Base-by-base conservation (phyloP, 495 filamentous ascomycete genomes). In the Daldinia childiae region DNA sequence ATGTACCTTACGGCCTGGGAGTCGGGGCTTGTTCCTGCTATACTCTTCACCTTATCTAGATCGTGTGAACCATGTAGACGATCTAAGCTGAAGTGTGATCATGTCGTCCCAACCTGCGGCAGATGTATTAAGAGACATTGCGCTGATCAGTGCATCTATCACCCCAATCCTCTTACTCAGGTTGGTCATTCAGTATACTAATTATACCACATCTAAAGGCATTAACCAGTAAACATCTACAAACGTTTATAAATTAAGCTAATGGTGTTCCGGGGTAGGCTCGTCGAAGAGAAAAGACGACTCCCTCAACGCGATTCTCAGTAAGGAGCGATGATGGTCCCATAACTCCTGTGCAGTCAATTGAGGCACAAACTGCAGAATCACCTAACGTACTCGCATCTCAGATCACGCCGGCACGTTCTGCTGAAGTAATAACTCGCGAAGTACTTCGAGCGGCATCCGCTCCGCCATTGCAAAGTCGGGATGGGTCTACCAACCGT, bases 51-150 rank as follows among this genome's bases (percentile, higher is more conserved):
- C 12, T 57, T 30, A 43, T 58, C 36, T 60, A 74, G 66, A 74
- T 69, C 71, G 5, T 69, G 71, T 74, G 73, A 66, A 62, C 73
- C 66, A 67, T 74, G 70, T 69, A 74, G 75, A 76, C 67, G 70
- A 55, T 73, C 69, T 61, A 79, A 79, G 62, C 62, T 79, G 19
- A 74, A 69, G 43, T 79, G 77, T 64, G 77, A 79, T 61, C 77
- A 79, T 71, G 73, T 75, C 45, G 66, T 77, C n/a, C 77, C 77
- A 26, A 58, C 62, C 30, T 79, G 77, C 56, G 69, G 73, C 30
- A 72, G 77, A 29, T 79, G 77, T 55, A 63, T 79, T 17, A 74
- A 60, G 61, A 69, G 75, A 50, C 70, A 68, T 64, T 77, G 77
- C 41, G 63, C 32, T 8, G 77, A 79, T 17, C 73, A 72, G 36